Evolutionary conservation across 495 filamentous ascomycete species (phyloP), one percentile per base, ranked within the genome.

Genomic region (Penicillium cinerascens): DNA sequence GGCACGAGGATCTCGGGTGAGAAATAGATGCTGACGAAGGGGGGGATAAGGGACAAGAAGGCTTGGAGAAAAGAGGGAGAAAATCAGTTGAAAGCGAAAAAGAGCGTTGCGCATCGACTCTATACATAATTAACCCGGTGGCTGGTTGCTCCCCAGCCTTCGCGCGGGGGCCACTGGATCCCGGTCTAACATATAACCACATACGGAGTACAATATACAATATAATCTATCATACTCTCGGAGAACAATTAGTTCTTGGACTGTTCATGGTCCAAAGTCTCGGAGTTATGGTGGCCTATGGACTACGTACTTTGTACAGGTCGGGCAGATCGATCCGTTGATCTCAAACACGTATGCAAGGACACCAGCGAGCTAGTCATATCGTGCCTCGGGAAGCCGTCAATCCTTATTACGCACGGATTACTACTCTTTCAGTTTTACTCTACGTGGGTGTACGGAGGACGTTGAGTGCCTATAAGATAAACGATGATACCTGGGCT

Each of bases 101-200:
- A 49, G 35, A 18, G 26, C 16, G 44, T 39, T 47, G 46, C 17
- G 44, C 35, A 46, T 37, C 26, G 29, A 33, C 29, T 51, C 45
- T 64, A 64, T 58, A 60, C 49, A 50, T 51, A 29, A 50, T 61
- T 36, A 60, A 47, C 51, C 49, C 45, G 65, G 65, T 66, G 65
- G 65, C 65, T 68, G 65, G 63, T 58, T 40, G 56, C 58, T 13
- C 29, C 60, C 63, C 60, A 66, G 63, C 59, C 61, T 58, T 63
- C 62, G 54, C 48, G 56, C 53, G 59, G 61, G 61, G 55, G 44
- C 22, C 37, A 4, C 36, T 3, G 15, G n/a, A 39, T 39, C 37
- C 37, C 37, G 37, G 37, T 39, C 18, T 39, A 39, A 4, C 6
- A 39, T 16, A 39, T 6, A 39, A 39, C 6, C 4, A 1, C 13